phyloP scores from a whole-genome alignment of 768 basidiomycete genomes.

The Tephrocybe sp. region DNA sequence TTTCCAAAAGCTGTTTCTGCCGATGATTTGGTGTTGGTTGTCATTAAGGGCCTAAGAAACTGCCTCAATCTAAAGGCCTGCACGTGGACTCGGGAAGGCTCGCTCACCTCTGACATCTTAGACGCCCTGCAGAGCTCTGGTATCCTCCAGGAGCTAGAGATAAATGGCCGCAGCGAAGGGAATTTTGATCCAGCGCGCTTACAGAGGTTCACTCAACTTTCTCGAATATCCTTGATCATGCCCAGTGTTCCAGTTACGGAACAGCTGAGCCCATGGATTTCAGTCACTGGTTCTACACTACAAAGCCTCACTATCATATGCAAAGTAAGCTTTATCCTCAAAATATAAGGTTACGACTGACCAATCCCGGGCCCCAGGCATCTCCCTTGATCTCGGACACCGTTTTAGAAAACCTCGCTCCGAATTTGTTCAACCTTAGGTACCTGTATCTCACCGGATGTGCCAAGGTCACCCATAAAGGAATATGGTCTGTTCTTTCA shows the following conservation, averaged over 20 bases:
- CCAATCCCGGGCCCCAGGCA: too few relatives aligned
- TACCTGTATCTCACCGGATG: constrained; percentile 68
- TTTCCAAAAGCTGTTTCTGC: constrained; percentile 57
- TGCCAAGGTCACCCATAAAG: constrained; percentile 61
- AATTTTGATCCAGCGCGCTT: constrained; percentile 58
- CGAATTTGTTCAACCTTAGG: constrained; percentile 49
- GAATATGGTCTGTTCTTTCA: constrained; percentile 52
- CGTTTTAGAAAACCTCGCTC: constrained; percentile 49
- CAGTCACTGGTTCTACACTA: constrained; percentile 42
- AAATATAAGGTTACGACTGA: too few relatives aligned
- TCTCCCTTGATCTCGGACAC: constrained; percentile 60
- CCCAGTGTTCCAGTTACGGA: constrained; percentile 56
- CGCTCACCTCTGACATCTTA: constrained; percentile 61
- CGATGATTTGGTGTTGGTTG: constrained; percentile 33
- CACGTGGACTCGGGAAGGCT: constrained; percentile 81
- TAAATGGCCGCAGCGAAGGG: constrained; percentile 65
- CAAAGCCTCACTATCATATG: constrained; percentile 66
- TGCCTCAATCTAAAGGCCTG: constrained; percentile 62
- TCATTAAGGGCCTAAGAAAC: constrained; percentile 54
- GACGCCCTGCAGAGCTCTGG: constrained; percentile 43
- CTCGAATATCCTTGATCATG: constrained; percentile 71
- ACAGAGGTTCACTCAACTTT: constrained; percentile 47
- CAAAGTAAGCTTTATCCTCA: constrained; percentile 53
- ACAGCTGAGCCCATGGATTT: constrained; percentile 52
- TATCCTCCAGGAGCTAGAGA: constrained; percentile 56